Percentiles rank a stretch among this genome's conserved stretches.
Evolutionary conservation across 257 asterid species (phyloP).

Genomic region (Osmanthus fragrans): DNA sequence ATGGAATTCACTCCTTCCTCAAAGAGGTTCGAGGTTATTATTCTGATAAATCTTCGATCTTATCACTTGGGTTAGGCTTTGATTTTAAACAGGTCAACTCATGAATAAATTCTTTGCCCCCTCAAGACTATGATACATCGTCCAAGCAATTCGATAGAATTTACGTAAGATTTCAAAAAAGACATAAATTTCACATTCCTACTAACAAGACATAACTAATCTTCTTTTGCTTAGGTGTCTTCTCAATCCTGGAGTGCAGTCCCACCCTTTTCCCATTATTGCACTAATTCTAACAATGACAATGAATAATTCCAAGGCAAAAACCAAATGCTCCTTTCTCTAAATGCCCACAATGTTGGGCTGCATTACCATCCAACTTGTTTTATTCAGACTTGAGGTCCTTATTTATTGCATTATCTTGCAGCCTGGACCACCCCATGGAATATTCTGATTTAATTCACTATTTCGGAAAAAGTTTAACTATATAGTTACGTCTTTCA

Average conservation of each 20-base stretch:
- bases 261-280: conserved; percentile 19
- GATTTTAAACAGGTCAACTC: too few species aligned
- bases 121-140: too few species aligned
- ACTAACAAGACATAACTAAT: background rate
- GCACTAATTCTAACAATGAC: conserved; percentile 5
- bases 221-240: conserved; percentile 28
- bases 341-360: background rate
- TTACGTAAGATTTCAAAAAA: too few species aligned
- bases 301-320: background rate
- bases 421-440: background rate
- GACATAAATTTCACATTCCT: too few species aligned
- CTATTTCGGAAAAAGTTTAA: too few species aligned
- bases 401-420: conserved; percentile 15
- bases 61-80: too few species aligned
- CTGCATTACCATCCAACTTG: background rate
- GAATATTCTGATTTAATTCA: background rate
- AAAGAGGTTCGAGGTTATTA: too few species aligned
- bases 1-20: too few species aligned
- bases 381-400: conserved; percentile 1
- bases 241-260: conserved; percentile 25
- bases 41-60: too few species aligned
- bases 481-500: too few species aligned
- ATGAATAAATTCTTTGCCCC: too few species aligned
- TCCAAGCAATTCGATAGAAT: too few species aligned
- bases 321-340: background rate